A percentile compares a stretch with the other conserved stretches of the same genome.
These are phyloP conservation scores for Penicillium crystallinum DNA, from an alignment of 495 filamentous ascomycete species.

Conservation along the genomic window DNA sequence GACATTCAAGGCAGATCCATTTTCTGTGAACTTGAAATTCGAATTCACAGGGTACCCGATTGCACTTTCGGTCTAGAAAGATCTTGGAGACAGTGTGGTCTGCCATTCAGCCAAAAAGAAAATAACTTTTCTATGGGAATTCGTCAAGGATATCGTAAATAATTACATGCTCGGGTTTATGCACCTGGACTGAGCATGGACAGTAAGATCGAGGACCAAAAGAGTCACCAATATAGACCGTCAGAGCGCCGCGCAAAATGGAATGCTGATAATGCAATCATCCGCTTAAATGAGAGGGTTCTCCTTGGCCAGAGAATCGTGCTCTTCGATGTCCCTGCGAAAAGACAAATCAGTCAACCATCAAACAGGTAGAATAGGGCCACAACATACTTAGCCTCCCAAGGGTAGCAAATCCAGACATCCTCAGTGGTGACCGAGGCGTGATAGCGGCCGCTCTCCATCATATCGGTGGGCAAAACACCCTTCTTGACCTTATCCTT, in stretches of 20 bases:
- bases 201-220: conserved; percentile 9
- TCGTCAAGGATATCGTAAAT: conserved; percentile 32
- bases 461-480: conserved; percentile 71
- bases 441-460: conserved; percentile 68
- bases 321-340: conserved; percentile 80
- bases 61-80: not conserved
- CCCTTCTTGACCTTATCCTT: conserved; percentile 97
- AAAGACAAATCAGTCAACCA: not conserved
- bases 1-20: not conserved
- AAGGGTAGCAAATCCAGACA: conserved; percentile 99
- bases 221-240: conserved; percentile 7
- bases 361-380: not conserved
- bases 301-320: conserved; percentile 66
- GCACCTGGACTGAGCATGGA: conserved; percentile 7
- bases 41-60: not conserved
- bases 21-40: not conserved
- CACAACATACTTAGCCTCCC: conserved; percentile 75
- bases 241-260: conserved; percentile 21
- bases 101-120: conserved; percentile 2
- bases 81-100: not conserved
- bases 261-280: conserved; percentile 19
- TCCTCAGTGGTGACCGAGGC: conserved; percentile 84
- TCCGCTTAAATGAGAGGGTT: conserved; percentile 34
- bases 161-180: conserved; percentile 14
- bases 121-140: conserved; percentile 21